Evolutionary conservation across 108 stramenopile species (phyloP), one percentile per base, ranked within the genome.

Genomic region (Discostella stelligeroides): DNA sequence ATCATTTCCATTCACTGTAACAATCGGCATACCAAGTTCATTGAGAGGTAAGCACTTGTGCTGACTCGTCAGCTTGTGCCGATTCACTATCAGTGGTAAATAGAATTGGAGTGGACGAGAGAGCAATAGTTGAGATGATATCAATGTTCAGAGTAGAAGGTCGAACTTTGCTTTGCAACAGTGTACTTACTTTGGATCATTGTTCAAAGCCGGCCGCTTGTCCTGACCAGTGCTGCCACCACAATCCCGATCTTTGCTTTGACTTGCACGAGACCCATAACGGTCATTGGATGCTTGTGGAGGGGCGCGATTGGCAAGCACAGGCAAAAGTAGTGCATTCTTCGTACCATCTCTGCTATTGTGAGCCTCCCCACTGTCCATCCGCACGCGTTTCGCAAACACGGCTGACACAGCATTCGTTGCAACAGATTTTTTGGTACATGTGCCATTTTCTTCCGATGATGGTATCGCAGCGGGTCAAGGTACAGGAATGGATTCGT

Each of bases 101-200:
- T n/a, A n/a, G n/a, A n/a, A n/a, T n/a, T n/a, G n/a, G n/a, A n/a
- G n/a, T n/a, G n/a, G n/a, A n/a, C n/a, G n/a, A n/a, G n/a, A n/a
- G n/a, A n/a, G n/a, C n/a, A n/a, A n/a, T n/a, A n/a, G n/a, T n/a
- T 53, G 51, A 27, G 51, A 24, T 27, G 10, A 25, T 25, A n/a
- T n/a, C n/a, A n/a, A n/a, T 24, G 51, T 6, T 25, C 4, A 20
- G 9, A 20, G 24, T 12, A 23, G 11, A 8, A 53, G 25, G 27
- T 13, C 7, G 27, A 53, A 11, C 1, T 27, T n/a, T n/a, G n/a
- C 25, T 0, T 8, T 53, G 23, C 13, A 12, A 0, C 13, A 4
- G n/a, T n/a, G n/a, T 23, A 53, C 51, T 53, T 53, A 53, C 66
- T 81, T 81, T 34, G 92, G 92, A 71, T 93, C 92, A 51, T 93